Evolutionary conservation across 2,329 filamentous ascomycete species (phyloP), one percentile per base, ranked within the genome.

Genomic region (Ilyonectria sp.): DNA sequence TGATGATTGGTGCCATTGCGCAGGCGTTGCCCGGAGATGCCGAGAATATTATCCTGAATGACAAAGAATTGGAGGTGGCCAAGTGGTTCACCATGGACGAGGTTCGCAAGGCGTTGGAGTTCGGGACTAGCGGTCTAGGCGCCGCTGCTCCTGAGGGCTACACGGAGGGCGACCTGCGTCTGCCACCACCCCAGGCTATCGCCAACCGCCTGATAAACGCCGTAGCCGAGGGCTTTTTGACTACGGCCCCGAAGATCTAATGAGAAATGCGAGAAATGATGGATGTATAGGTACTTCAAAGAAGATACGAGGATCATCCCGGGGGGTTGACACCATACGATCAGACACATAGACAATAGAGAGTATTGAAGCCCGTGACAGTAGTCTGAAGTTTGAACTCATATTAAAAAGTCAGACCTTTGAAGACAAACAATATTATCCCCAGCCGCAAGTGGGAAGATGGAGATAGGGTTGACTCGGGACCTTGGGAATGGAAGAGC

Each of bases 111-210:
- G 95, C 94, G 1, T 81, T 98, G 77, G 82, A 82, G 63, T 83
- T 88, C 9, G 92, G 93, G 0, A 72, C 90, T 1, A 92, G 90
- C 79, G 87, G 87, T 2, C 77, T 97, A 65, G 92, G 90, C 15
- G 91, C 92, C 47, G 79, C 84, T 1, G 83, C 91, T 1, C 88
- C 89, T 0, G 82, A 87, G 46, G 91, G 87, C 11, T 95, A 94
- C 77, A 92, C 90, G 78, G 90, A 95, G 78, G 94, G 94, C 0
- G 89, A 86, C 4, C 80, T 99, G 83, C 89, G 94, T 63, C 81
- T 99, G 77, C 96, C 96, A 52, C 94, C 94, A 2, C 84, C 86
- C 65, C 97, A 94, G 40, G 95, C 96, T 1, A 98, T 99, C 86
- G 96, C 96, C 17, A 93, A 98, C 80, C 93, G 95, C 79, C 82